Evolutionary conservation across 179 eudicot genomes (phyloP).

Genomic region (Beta macrorhiza): DNA sequence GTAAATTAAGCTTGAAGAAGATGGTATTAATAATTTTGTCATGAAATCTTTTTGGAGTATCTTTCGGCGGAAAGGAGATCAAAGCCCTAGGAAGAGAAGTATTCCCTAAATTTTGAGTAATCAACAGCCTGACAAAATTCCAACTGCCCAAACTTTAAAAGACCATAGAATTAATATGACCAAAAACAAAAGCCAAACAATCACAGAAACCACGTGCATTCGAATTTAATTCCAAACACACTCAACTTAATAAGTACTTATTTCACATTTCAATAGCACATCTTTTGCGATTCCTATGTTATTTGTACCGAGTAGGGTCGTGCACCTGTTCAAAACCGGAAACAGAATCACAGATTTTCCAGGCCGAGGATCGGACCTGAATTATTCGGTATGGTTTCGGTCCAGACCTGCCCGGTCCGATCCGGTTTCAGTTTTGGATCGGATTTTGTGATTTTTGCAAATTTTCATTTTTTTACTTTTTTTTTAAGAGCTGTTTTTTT

Average conservation of each 20-base stretch:
- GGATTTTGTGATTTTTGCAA: no score
- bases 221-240: not conserved
- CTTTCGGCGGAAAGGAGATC: constrained; percentile 11
- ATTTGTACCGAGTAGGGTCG: no score
- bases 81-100: not conserved
- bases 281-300: not conserved
- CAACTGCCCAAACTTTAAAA: constrained; percentile 12
- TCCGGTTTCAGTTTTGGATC: no score
- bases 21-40: no score
- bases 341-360: no score
- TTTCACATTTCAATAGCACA: not conserved
- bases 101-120: not conserved
- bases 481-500: no score
- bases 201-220: constrained; percentile 19
- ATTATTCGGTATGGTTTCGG: no score
- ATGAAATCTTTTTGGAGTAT: not conserved
- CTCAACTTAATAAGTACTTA: not conserved
- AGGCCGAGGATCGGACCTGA: no score
- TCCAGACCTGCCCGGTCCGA: no score
- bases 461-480: no score
- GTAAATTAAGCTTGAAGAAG: not conserved
- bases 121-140: constrained; percentile 11
- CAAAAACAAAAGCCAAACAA: not conserved
- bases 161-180: not conserved
- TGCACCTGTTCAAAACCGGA: no score